These are phyloP conservation scores for Naganishia cerealis DNA, from an alignment of 1,284 basidiomycete species.

Conservation along the genomic window DNA sequence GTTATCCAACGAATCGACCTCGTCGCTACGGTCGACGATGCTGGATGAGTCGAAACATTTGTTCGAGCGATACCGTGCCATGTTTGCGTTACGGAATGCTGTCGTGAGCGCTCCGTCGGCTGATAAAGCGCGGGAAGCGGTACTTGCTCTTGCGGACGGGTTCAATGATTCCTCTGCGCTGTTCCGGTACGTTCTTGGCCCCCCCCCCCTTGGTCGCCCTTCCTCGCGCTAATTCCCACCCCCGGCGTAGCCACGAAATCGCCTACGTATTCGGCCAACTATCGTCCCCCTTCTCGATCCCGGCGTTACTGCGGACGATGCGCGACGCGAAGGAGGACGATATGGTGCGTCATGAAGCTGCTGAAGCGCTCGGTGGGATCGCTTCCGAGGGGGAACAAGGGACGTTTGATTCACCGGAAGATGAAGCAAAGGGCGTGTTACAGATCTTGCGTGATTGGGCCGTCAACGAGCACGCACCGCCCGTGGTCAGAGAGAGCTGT, in stretches of 20 bases:
- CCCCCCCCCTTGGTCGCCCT: neutral
- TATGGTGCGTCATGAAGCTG: slow-evolving; percentile 99
- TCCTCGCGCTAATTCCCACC: neutral
- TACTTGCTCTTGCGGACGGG: slow-evolving; percentile 85
- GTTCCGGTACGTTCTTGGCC: slow-evolving; percentile 70
- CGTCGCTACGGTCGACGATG: slow-evolving; percentile 65
- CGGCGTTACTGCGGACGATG: slow-evolving; percentile 77
- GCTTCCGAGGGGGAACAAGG: slow-evolving; percentile 69
- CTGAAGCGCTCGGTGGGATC: slow-evolving; percentile 95
- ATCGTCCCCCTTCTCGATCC: slow-evolving; percentile 82
- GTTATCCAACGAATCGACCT: slow-evolving; percentile 41
- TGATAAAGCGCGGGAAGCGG: slow-evolving; percentile 59
- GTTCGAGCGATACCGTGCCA: slow-evolving; percentile 94
- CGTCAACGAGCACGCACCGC: slow-evolving; percentile 70
- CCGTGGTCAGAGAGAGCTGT: slow-evolving; percentile 93
- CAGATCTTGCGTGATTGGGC: slow-evolving; percentile 85
- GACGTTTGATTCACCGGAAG: slow-evolving; percentile 37
- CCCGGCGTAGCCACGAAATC: slow-evolving; percentile 77
- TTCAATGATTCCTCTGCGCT: slow-evolving; percentile 82
- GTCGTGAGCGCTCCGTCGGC: slow-evolving; percentile 52
- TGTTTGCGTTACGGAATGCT: slow-evolving; percentile 94
- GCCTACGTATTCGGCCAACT: slow-evolving; percentile 98
- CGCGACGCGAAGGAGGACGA: slow-evolving; percentile 74
- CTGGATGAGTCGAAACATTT: slow-evolving; percentile 71
- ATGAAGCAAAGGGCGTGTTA: slow-evolving; percentile 63